These are phyloP conservation scores for Flueggea neowawraea DNA, from an alignment of 441 rosid genomes.

Conservation along the genomic window DNA sequence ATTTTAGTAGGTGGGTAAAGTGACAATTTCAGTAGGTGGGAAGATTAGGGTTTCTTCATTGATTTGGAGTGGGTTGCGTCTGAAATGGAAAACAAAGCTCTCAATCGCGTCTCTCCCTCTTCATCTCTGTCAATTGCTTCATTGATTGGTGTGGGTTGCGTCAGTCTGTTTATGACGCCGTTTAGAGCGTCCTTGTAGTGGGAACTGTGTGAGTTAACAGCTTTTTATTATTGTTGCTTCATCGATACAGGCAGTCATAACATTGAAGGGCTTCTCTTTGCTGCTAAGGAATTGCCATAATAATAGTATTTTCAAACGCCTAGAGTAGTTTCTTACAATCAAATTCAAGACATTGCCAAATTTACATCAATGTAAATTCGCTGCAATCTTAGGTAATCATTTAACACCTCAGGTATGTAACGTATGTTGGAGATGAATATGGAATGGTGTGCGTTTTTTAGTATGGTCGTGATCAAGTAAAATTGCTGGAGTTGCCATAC, in stretches of 20 bases:
- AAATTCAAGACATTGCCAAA: neutral
- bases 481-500: slow-evolving; percentile 44
- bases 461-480: slow-evolving; percentile 38
- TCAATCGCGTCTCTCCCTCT: no score
- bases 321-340: slow-evolving; percentile 3
- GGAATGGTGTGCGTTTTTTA: slow-evolving; percentile 51
- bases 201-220: slow-evolving; percentile 49
- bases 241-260: slow-evolving; percentile 36
- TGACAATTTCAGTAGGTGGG: no score
- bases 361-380: no score
- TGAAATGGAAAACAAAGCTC: no score
- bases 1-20: no score
- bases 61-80: no score
- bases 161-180: slow-evolving; percentile 53
- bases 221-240: neutral
- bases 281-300: slow-evolving; percentile 46
- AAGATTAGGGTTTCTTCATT: no score
- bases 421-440: slow-evolving; percentile 57
- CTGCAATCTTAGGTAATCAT: neutral
- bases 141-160: no score
- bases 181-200: slow-evolving; percentile 53
- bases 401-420: slow-evolving; percentile 30
- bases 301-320: slow-evolving; percentile 12
- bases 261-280: slow-evolving; percentile 56
- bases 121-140: slow-evolving; percentile 60